Base-by-base conservation (phyloP, 768 basidiomycete genomes). In the Collybiopsis confluens region DNA sequence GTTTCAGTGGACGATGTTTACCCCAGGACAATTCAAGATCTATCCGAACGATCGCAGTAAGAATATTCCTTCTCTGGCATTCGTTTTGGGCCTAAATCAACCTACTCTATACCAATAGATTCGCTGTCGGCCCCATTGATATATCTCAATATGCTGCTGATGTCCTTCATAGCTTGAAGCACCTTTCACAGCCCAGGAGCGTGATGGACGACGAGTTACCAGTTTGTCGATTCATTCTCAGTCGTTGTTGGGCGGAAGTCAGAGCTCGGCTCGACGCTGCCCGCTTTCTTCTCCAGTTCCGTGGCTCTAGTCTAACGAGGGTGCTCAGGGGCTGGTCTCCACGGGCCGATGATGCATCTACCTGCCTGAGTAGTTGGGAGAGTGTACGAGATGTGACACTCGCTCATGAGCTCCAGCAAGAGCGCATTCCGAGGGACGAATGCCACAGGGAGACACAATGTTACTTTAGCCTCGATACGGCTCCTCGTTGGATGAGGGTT, bases 241-340 rank as follows among this genome's bases (percentile, higher is more conserved):
- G 38, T 21, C 50, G 50, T 6, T 52, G 50, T 20, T 52, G 50
- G 38, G 11, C 15, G 11, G 50, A 28, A 4, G 50, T 52, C 26
- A 52, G 42, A 28, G 40, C 38, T 28, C 37, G 50, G 18, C 23
- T 52, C 10, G 50, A 52, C 15, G 50, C 50, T 16, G 37, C 38
- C 11, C 37, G 23, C n/a, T 41, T 10, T 52, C 50, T 52, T 9
- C 50, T 52, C 16, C 7, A 41, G 5, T 52, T 41, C 23, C 18
- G 18, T 23, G 50, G 23, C 6, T 41, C 50, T 26, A 30, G 38
- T 27, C 50, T 52, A 16, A 23, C n/a, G 15, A 30, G 26, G 13
- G 40, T 52, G 15, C 26, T 52, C 2, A 42, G 23, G 21, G 26
- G 50, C 13, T 52, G 50, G 50, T 43, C 26, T 9, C 38, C 50